Base-by-base conservation (phyloP, 164 flowering plant species). In the Dillenia turbinata region DNA sequence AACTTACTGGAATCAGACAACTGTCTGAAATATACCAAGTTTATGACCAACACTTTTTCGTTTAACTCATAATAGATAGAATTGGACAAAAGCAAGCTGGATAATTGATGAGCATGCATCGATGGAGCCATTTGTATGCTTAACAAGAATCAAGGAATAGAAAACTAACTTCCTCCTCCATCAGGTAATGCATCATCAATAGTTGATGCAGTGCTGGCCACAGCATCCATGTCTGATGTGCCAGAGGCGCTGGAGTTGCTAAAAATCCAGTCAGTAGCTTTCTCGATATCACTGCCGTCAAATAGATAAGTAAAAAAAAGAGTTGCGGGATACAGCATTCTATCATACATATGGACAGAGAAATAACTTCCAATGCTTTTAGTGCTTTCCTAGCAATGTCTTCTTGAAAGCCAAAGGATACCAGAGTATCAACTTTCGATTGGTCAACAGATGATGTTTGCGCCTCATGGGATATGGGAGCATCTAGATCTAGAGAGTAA, bases 181-280 rank as follows among this genome's bases (percentile, higher is more conserved):
- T 95, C 99, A 52, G 94, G 88, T 46, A 94, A 70, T 43, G 80
- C 66, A 48, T 83, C 86, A 55, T 49, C 71, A 16, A 68, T 40
- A 64, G 68, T 44, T 51, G 79, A 54, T 15, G 69, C 56, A 48
- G 67, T 26, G 72, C 79, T 78, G 49, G 92, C 75, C 16, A 94
- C 65, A 56, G 84, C 78, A 72, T 86, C 92, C 88, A 83, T 79
- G 46, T 78, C 81, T 0, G 84, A 71, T 49, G 84, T 52, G 49
- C 52, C 75, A 64, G 87, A 69, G 50, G 76, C 75, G 68, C 76
- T 79, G 9, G 87, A 91, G 50, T 82, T 79, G 73, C 75, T 88
- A 68, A 95, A 92, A 77, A 95, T 88, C 97, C 96, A 95, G 60
- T 92, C 96, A 51, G 97, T 87, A 47, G 99, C 99, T 73, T 79